phyloP scores from a whole-genome alignment of 306 rosid species.

The Rosa chinensis region DNA sequence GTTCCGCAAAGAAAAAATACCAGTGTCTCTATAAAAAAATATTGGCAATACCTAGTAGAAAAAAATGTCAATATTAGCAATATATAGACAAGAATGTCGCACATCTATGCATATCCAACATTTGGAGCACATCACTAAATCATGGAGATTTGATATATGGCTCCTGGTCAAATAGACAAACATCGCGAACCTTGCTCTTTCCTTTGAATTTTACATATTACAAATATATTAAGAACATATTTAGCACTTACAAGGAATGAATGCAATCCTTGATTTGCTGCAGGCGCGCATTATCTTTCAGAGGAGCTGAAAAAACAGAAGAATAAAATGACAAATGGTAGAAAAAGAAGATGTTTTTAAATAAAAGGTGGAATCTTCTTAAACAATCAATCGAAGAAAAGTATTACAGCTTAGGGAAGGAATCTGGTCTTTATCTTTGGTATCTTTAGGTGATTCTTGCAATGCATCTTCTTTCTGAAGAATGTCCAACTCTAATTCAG shows the following conservation, averaged over 20 bases:
- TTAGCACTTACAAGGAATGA: constrained; percentile 63
- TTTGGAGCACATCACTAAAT: background rate
- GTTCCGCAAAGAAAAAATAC: background rate
- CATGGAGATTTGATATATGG: background rate
- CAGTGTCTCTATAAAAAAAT: background rate
- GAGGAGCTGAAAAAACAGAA: constrained; percentile 45
- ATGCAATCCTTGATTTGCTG: constrained; percentile 72
- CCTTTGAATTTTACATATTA: constrained; percentile 8
- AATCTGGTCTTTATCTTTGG: constrained; percentile 42
- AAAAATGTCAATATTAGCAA: background rate
- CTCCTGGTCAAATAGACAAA: background rate
- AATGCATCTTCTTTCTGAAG: constrained; percentile 54
- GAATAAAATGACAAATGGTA: constrained; percentile 12
- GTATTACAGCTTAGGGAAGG: constrained; percentile 42
- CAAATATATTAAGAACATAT: constrained; percentile 6
- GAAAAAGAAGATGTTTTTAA: constrained; percentile 9
- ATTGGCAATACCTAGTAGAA: background rate
- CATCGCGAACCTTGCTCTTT: background rate
- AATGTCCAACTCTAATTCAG: constrained; percentile 78
- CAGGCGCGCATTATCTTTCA: constrained; percentile 60
- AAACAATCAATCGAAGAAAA: constrained; percentile 12
- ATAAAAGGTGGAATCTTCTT: constrained; percentile 4
- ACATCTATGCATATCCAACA: background rate
- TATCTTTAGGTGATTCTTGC: constrained; percentile 41
- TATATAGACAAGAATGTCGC: background rate